Evolutionary conservation across 2,329 filamentous ascomycete species (phyloP).

Genomic region (Fusarium dlaminii): DNA sequence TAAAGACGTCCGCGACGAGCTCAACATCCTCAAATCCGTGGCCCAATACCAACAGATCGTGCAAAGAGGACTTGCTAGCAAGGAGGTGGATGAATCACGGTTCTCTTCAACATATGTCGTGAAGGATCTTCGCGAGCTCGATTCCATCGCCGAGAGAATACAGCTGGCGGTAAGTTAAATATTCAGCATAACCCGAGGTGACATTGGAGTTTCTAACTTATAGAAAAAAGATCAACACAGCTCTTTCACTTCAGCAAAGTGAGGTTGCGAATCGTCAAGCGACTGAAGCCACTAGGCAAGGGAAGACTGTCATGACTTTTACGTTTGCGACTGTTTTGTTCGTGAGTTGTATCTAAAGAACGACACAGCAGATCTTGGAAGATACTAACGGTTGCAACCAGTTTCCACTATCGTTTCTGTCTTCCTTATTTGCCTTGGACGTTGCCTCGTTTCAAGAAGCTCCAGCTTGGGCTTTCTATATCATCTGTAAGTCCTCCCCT

Average conservation of each 20-base stretch:
- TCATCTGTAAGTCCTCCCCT: not conserved
- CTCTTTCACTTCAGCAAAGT: conserved; percentile 22
- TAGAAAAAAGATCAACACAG: not conserved
- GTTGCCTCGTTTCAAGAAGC: not conserved
- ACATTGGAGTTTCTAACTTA: too few species aligned
- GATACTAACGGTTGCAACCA: not conserved
- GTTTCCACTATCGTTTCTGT: not conserved
- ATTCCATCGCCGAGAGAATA: conserved; percentile 21
- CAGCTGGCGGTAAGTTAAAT: conserved; percentile 15
- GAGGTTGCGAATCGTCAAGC: not conserved
- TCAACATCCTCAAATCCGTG: conserved; percentile 29
- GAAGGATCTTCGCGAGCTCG: conserved; percentile 28
- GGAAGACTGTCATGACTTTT: not conserved
- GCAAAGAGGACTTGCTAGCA: not conserved
- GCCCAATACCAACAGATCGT: conserved; percentile 17
- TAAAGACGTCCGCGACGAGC: conserved; percentile 40
- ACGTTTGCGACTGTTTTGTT: not conserved
- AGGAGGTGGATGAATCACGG: not conserved
- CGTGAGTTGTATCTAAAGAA: not conserved
- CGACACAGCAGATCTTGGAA: rapidly evolving
- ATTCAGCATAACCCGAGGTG: too few species aligned
- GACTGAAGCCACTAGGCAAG: not conserved
- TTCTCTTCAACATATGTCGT: conserved; percentile 2
- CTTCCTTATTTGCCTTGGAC: not conserved
- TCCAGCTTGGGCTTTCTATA: not conserved